Conservation (phyloP, 192 early-diverging fungal genomes). For the Chytriomyces sp. region DNA sequence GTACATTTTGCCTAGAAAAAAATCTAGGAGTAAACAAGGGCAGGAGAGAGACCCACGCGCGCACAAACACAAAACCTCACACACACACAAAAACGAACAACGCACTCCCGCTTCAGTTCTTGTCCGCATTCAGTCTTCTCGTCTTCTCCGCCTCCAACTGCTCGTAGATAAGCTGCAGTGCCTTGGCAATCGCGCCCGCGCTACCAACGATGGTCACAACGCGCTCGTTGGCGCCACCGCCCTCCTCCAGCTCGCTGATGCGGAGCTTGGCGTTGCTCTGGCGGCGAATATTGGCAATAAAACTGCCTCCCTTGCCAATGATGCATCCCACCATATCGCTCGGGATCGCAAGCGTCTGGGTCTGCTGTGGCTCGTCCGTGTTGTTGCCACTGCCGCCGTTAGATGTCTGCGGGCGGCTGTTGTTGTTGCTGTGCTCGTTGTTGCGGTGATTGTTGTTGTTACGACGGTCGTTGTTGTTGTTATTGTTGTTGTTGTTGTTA, state of each 20-base stretch:
- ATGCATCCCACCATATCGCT: constrained; percentile 95
- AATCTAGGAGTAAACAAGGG: neutral
- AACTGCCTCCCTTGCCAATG: constrained; percentile 81
- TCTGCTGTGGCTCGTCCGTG: constrained; percentile 45
- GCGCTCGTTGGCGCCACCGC: constrained; percentile 80
- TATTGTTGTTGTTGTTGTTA: neutral
- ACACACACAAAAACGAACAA: neutral
- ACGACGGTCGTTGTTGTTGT: neutral
- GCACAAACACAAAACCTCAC: neutral
- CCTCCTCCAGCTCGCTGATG: constrained; percentile 80
- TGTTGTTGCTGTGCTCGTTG: neutral
- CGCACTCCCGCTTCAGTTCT: too few relatives aligned
- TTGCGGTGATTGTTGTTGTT: neutral
- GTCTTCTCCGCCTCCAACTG: constrained; percentile 82
- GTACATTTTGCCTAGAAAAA: neutral
- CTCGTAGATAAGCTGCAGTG: constrained; percentile 87
- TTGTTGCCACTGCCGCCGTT: constrained; percentile 43
- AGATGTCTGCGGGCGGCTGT: neutral
- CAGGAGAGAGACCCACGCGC: neutral
- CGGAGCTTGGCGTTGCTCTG: constrained; percentile 64
- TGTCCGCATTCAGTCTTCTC: neutral
- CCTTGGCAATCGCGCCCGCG: constrained; percentile 83
- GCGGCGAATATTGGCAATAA: constrained; percentile 43
- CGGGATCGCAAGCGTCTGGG: constrained; percentile 83
- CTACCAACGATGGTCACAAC: constrained; percentile 91